Conservation (phyloP, 75 land plant genomes). For the Sequoiadendron giganteum region DNA sequence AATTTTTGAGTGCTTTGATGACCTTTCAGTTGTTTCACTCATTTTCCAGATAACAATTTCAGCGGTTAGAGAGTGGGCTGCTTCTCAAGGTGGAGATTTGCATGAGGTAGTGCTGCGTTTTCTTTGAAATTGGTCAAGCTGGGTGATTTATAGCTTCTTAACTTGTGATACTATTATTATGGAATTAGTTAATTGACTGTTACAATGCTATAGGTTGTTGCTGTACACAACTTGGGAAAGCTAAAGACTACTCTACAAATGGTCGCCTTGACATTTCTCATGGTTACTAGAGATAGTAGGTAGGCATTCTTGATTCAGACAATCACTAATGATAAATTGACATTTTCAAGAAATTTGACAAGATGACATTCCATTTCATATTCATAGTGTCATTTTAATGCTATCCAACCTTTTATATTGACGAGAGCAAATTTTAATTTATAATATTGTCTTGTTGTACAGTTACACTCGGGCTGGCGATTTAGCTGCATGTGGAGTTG, state of each 20-base stretch:
- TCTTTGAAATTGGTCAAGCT: background rate
- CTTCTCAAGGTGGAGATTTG: constrained; percentile 8
- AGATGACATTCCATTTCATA: background rate
- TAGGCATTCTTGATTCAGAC: background rate
- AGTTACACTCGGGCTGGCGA: background rate
- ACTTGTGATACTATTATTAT: background rate
- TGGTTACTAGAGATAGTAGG: constrained; percentile 1
- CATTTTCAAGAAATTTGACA: background rate
- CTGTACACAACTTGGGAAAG: constrained; percentile 4
- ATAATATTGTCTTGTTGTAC: background rate
- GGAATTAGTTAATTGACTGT: background rate
- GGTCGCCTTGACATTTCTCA: background rate
- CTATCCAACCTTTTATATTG: background rate
- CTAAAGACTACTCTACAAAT: background rate
- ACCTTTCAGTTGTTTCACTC: background rate
- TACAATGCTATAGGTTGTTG: constrained; percentile 1
- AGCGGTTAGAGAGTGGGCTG: constrained; percentile 3
- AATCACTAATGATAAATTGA: background rate
- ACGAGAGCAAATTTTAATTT: background rate
- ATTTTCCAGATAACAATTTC: constrained; percentile 1
- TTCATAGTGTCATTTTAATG: background rate
- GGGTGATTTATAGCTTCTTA: background rate
- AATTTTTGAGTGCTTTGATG: background rate
- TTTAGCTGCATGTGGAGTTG: constrained; percentile 1
- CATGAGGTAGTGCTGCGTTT: background rate